These are phyloP conservation scores for Trametes punicea DNA, from an alignment of 768 basidiomycete species.

Conservation along the genomic window DNA sequence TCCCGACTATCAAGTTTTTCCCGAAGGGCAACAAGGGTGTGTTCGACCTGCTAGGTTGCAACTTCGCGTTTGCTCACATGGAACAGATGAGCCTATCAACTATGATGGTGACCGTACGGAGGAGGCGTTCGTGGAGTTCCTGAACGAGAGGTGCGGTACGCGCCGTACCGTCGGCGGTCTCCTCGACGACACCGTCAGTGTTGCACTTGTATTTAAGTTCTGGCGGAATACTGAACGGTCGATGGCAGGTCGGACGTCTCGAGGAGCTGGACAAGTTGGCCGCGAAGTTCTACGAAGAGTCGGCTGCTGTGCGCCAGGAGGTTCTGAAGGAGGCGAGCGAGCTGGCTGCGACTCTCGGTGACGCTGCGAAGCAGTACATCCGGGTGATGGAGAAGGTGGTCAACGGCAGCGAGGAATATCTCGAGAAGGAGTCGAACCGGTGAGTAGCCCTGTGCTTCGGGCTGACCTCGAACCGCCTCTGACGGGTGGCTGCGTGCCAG, in stretches of 20 bases:
- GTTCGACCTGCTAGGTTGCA: not conserved
- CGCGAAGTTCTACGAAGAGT: constrained; percentile 64
- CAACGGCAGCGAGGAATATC: constrained; percentile 65
- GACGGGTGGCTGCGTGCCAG: too few relatives aligned
- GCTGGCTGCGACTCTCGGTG: constrained; percentile 49
- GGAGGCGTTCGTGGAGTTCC: constrained; percentile 68
- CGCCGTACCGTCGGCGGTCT: constrained; percentile 80
- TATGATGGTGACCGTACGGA: constrained; percentile 76
- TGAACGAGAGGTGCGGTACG: constrained; percentile 88
- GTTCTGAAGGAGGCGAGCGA: constrained; percentile 63
- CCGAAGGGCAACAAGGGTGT: constrained; percentile 56
- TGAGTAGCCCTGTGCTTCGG: constrained; percentile 38
- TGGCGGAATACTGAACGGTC: too few relatives aligned
- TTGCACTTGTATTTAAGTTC: too few relatives aligned
- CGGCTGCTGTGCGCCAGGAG: constrained; percentile 51
- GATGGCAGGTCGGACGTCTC: constrained; percentile 79
- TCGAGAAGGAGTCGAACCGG: constrained; percentile 86
- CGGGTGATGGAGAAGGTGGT: constrained; percentile 88
- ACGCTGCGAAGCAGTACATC: constrained; percentile 71
- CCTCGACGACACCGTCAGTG: constrained; percentile 61
- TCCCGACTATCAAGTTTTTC: constrained; percentile 97
- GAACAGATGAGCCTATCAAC: constrained; percentile 42
- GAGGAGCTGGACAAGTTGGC: constrained; percentile 76
- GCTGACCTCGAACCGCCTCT: constrained; percentile 8
- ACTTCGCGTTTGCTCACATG: not conserved